These are phyloP conservation scores for Taiozyma sp. DNA, from an alignment of 1,139 yeast genomes.

Conservation along the genomic window DNA sequence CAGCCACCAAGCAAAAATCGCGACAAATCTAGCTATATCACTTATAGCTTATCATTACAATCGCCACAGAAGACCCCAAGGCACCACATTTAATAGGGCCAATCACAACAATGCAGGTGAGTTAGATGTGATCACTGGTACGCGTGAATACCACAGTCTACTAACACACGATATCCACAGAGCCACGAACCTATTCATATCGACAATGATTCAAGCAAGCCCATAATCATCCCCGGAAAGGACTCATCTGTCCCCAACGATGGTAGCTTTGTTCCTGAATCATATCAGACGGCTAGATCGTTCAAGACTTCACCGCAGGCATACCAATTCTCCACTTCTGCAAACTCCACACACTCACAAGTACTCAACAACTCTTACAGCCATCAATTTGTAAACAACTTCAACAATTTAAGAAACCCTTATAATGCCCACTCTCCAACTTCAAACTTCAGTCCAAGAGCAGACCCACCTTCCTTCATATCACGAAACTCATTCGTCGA, in stretches of 20 bases:
- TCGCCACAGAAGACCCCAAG: neutral
- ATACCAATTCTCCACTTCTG: conserved; percentile 19
- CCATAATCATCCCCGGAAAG: conserved; percentile 25
- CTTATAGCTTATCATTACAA: neutral
- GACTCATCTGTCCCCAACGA: conserved; percentile 8
- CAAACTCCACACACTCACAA: conserved; percentile 20
- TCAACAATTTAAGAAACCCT: conserved; percentile 16
- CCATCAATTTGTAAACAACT: conserved; percentile 16
- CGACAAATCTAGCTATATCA: neutral
- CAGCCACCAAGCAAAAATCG: neutral
- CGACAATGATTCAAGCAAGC: conserved; percentile 21
- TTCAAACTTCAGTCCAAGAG: conserved; percentile 19
- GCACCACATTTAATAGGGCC: neutral
- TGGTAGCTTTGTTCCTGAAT: conserved; percentile 16
- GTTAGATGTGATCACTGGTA: neutral
- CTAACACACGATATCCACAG: conserved; percentile 1
- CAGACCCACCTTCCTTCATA: conserved; percentile 10
- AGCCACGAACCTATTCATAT: conserved; percentile 9
- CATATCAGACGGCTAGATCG: conserved; percentile 24
- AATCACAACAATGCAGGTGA: conserved; percentile 1
- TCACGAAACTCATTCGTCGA: conserved; percentile 8
- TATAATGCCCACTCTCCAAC: conserved; percentile 18
- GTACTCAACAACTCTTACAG: conserved; percentile 11
- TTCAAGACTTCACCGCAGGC: conserved; percentile 16
- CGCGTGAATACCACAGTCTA: neutral